Base-by-base conservation (phyloP, 2,329 filamentous ascomycete genomes). In the Trichoderma citrinoviride region DNA sequence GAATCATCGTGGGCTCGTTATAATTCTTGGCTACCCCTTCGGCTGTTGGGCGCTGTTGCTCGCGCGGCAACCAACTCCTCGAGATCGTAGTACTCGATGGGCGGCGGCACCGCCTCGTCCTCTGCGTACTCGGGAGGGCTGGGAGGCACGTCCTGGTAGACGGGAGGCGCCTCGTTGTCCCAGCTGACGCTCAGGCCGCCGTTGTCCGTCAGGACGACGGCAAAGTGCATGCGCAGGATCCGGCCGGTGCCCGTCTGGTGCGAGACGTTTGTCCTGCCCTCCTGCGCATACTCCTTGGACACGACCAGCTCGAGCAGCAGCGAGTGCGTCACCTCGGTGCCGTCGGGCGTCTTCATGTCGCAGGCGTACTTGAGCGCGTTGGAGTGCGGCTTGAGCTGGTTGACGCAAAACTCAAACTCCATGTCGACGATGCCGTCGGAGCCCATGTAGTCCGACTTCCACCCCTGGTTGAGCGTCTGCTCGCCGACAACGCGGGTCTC, bases 271-370 rank as follows among this genome's bases (percentile, higher is more conserved):
- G 84, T 82, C 75, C 88, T 89, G 66, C 87, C 88, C 73, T 90
- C 87, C 68, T 89, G 90, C 0, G 84, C 85, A 80, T 92, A 95
- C 76, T 98, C 94, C 77, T 97, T 93, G 2, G 91, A 91, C 23
- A 99, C 93, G 56, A 98, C 93, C 81, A 98, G 87, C 79, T 99
- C 94, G 65, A 98, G 85, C 72, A 97, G 87, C 50, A 99, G 85
- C 73, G 90, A 88, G 81, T 99, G 94, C 58, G 87, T 87, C 65
- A 97, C 87, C 72, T 90, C 87, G 70, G 92, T 87, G 61, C 92
- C 92, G 71, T 90, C 88, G 57, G 84, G 79, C 62, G 89, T 86
- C 71, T 90, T 90, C 73, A 91, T 83, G 73, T 96, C 91, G 80
- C 93, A 96, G 25, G 90, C 85, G 43, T 90, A 89, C 73, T 89